Evolutionary conservation across 2,329 filamentous ascomycete genomes (phyloP), one percentile per base, ranked within the genome.

Genomic region (Rosellinia necatrix): DNA sequence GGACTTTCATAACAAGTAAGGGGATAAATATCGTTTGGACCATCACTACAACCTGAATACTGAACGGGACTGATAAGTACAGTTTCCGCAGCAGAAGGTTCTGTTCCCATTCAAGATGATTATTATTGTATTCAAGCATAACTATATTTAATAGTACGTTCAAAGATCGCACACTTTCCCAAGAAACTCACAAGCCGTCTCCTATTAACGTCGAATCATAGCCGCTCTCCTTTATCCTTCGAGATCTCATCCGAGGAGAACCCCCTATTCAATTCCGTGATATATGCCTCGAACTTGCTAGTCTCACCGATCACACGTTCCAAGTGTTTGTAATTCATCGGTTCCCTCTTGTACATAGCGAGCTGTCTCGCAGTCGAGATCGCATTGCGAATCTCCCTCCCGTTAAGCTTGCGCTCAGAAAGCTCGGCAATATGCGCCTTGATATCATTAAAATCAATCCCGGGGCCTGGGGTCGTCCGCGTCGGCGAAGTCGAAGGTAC

Each of bases 311-410:
- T 52, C 1, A 52, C 49, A 15, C 49, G 29, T 22, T 52, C 29
- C 29, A 44, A 17, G 21, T 52, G 49, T 10, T 37, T 38, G 9
- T 52, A 52, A 9, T 12, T 35, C 49, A 52, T 35, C 9, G 32
- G 24, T 15, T 52, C 49, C 4, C 30, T 10, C n/a, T 44, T 52
- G 17, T 52, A 52, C 40, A 52, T 52, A 2, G 49, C 49, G 12
- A 53, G 32, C 17, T 51, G 47, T 13, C 53, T 40, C n/a, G 53
- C 48, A 3, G 29, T 52, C 27, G 42, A 52, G 13, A 56, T 48
- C 1, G 42, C 41, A 38, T 56, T 56, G 12, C 47, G 40, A 7
- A 51, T 56, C 32, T 56, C 40, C 29, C 53, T 32, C 7, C 53
- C 53, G 15, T 56, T 56, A 9, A 56, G 35, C 12, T 47, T 51